Evolutionary conservation across 2,329 filamentous ascomycete species (phyloP), one percentile per base, ranked within the genome.

Genomic region (Fusarium nisikadoi): DNA sequence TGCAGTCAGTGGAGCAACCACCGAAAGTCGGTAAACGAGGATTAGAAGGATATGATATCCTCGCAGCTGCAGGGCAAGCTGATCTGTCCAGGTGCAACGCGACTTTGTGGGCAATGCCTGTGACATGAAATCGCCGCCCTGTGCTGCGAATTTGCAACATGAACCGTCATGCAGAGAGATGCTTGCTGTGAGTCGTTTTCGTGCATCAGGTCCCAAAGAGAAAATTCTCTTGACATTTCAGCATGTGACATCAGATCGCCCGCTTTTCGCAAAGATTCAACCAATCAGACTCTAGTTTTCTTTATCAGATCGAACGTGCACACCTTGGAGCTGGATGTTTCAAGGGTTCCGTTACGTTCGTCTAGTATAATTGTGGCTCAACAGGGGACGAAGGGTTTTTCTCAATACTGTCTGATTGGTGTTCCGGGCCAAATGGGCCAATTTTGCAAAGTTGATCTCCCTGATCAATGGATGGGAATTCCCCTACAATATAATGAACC

Each of bases 261-360:
- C 73, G 63, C 59, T 56, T 65, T 55, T 65, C 27, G 25, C 13
- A n/a, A 17, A 2, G 3, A 3, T 4, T 8, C 4, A 29, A n/a
- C 75, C 71, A 76, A 76, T 66, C 45, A 62, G 1, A 29, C 13
- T 20, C 13, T 16, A 5, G 2, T 3, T 10, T 57, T 11, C 31
- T 47, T 77, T 77, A 77, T 77, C 75, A 69, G 75, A 77, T 77
- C 74, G 74, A 66, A 65, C 62, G 70, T 75, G 74, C 75, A 54
- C 66, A 31, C 52, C 41, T 59, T 52, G 29, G 53, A 49, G 39
- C 36, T 29, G 43, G 29, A 46, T 56, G 62, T 45, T 47, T 43
- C 64, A 63, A 58, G 53, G 63, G 59, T 61, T 52, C 33, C 29
- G 35, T 65, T 47, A 47, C 52, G 67, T 68, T 65, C 47, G 27